Base-by-base conservation (phyloP, 192 early-diverging fungal species). In the Allomyces javanicus region DNA sequence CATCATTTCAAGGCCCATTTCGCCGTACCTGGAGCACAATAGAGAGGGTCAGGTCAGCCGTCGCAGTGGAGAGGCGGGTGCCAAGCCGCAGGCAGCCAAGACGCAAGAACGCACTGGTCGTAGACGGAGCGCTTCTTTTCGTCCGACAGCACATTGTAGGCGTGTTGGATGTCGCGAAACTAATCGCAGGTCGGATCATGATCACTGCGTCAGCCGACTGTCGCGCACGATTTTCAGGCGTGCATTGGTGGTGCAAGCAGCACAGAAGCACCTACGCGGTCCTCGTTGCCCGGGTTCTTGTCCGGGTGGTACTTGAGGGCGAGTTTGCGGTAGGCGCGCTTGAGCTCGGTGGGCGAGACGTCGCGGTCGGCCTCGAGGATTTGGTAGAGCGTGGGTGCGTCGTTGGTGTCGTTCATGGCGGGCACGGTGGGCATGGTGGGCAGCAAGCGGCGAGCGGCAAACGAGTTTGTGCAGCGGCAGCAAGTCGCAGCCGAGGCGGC, bases 161-260 rank as follows among this genome's bases (percentile, higher is more conserved):
- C 92, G 69, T 87, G 84, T 44, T 81, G 83, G 62, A 98, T 87
- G 23, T 81, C 77, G 73, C 92, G 87, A 74, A 96, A 98, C 78
- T 85, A 81, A 67, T 91, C 33, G 33, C 33, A 40, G 33, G n/a
- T n/a, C n/a, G n/a, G n/a, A n/a, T n/a, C n/a, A n/a, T n/a, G n/a
- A 40, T 3, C 3, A 7, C 33, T 7, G 33, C 33, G 33, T 40
- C 33, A 40, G 33, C 9, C 33, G 33, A 0, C 7, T 3, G 33
- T 40, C 33, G 7, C 5, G 33, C 33, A 40, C 33, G 33, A 7
- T 40, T 40, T 40, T 40, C 33, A 40, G 33, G 33, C 33, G 33
- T 9, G 33, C 33, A 40, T 40, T 0, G 33, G 26, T 26, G 26
- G 5, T 40, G 33, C 33, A 40, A 3, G 33, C 4, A 3, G 33